Evolutionary conservation across 495 filamentous ascomycete species (phyloP), one percentile per base, ranked within the genome.

Genomic region (Cladorrhinum samala): DNA sequence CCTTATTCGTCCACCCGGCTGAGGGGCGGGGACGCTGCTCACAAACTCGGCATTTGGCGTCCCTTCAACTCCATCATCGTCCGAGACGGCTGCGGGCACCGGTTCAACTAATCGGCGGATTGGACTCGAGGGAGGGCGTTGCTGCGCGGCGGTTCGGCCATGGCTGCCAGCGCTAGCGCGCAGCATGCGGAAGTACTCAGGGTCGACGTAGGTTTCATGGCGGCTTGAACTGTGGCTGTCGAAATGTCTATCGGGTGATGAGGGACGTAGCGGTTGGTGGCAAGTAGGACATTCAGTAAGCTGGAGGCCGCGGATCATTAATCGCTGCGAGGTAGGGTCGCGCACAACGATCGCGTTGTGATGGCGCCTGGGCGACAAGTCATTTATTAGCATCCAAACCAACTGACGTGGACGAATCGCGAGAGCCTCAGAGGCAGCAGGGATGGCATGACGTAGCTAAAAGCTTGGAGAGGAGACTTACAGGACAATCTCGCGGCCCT

Each of bases 181-280:
- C 21, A 98, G 84, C 84, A 96, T 89, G 62, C 86, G 88, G 69
- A 97, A 98, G 70, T 98, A 98, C 23, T 89, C 83, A 13, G 89
- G 89, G 59, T 86, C 85, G 54, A 96, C 82, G 66, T 92, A 96
- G 53, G 83, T 82, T 1, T 83, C 71, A 19, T 71, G 67, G 8
- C 65, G 59, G 25, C 13, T 33, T n/a, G 45, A 1, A 4, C 71
- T 33, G 27, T 33, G 49, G 11, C 47, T 33, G 7, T 76, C 77
- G 50, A 65, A 74, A 49, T 71, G 71, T 46, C 74, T 71, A 24
- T 83, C 74, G 56, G 69, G 72, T 0, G 74, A 74, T 1, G 74
- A 60, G 13, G 71, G 75, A 19, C 78, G 82, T 47, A 91, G 78
- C 25, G 91, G 85, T 41, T 86, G 86, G 64, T 91, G 88, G 68